Percentiles rank a stretch among this genome's conserved stretches.
Evolutionary conservation across 805 yeast genomes (phyloP).

Genomic region (Candida quercuum): DNA sequence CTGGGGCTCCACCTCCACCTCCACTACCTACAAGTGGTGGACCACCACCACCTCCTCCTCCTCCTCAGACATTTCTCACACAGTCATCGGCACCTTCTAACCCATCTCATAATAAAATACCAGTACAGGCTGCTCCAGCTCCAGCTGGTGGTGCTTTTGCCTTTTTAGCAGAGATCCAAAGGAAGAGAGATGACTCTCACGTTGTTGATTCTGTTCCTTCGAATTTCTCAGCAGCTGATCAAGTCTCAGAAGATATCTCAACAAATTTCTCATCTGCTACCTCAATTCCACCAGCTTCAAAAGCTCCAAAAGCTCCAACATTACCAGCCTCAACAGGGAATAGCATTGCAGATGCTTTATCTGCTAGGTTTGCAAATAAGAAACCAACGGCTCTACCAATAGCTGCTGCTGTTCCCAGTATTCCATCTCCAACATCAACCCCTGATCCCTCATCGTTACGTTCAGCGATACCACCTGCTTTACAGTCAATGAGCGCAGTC

Average conservation of each 20-base stretch:
- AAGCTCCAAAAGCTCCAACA: conserved; percentile 21
- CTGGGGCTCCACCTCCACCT: conserved; percentile 11
- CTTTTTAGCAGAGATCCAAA: conserved; percentile 53
- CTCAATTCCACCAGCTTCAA: conserved; percentile 22
- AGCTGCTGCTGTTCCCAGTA: conserved; percentile 7
- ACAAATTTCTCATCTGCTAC: conserved; percentile 22
- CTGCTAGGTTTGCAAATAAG: conserved; percentile 1
- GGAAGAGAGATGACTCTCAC: conserved; percentile 44
- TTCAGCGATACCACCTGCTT: conserved; percentile 12
- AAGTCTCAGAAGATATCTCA: conserved; percentile 12
- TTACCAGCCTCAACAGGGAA: conserved; percentile 21
- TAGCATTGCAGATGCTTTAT: conserved; percentile 2
- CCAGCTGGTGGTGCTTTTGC: conserved; percentile 42
- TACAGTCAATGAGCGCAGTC: conserved; percentile 8
- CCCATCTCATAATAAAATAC: conserved; percentile 17
- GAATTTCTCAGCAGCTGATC: conserved; percentile 20
- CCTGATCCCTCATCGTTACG: conserved; percentile 14
- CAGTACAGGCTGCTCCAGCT: conserved; percentile 16
- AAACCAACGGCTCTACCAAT: conserved; percentile 1
- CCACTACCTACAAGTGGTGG: conserved; percentile 17
- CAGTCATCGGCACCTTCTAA: conserved; percentile 18
- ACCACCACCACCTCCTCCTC: conserved; percentile 14
- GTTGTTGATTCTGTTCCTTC: conserved; percentile 38
- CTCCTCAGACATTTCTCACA: conserved; percentile 16
- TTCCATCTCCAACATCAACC: conserved; percentile 5